Evolutionary conservation across 495 filamentous ascomycete species (phyloP), one percentile per base, ranked within the genome.

Genomic region (Lentithecium fluviatile): DNA sequence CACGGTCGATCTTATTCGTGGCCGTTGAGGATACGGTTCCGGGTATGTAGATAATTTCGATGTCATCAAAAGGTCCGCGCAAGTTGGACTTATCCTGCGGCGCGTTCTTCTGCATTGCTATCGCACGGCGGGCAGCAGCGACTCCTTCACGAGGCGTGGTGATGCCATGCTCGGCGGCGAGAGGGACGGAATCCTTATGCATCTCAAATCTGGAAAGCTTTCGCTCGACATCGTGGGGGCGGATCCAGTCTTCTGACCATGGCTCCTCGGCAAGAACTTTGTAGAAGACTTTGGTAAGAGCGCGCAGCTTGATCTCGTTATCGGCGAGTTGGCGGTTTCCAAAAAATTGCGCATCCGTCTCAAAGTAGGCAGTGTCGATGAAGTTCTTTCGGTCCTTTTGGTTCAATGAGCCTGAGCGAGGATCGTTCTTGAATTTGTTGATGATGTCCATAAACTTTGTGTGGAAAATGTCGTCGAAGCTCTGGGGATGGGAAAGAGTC

Each of bases 11-110:
- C 24, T 29, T 49, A 26, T 64, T 64, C 13, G 65, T 68, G 0
- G 65, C 65, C 23, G 51, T 58, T 12, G 65, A 64, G n/a, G 54
- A 60, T 2, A 68, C 65, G 6, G 65, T 68, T 1, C 65, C 65
- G 7, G 65, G 54, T 24, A 68, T 64, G 38, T 56, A 68, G n/a
- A 68, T 68, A 23, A 68, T 51, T 29, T 68, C 65, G 42, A 68
- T 68, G 5, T 60, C 60, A 24, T 68, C 65, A 23, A 46, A 68
- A n/a, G 65, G 65, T 4, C 52, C 60, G 21, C 52, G 64, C 17
- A 21, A 25, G 15, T 19, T 47, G 13, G 21, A 4, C 25, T 19
- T 47, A 23, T 57, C 26, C 38, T 34, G 29, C 11, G 52, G 45
- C 10, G 45, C 45, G 17, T 13, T 61, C 10, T 37, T 8, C n/a